phyloP scores from a whole-genome alignment of 768 basidiomycete genomes.

The Psilocybe cubensis region DNA sequence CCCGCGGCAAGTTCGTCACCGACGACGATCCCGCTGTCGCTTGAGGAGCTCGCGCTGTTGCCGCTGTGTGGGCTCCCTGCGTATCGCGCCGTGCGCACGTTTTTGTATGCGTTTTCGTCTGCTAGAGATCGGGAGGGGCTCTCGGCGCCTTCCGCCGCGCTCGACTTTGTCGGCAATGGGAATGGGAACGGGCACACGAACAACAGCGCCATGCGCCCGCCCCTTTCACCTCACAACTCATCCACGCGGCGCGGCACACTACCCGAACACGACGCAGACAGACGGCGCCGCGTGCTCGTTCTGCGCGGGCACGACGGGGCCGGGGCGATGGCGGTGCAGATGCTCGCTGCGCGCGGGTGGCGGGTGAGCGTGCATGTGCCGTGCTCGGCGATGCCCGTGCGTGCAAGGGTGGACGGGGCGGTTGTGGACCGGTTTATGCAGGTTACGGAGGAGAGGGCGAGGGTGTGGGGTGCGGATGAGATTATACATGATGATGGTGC shows the following conservation, averaged over 20 bases:
- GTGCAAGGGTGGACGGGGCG: slow-evolving; percentile 25
- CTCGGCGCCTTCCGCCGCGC: not conserved
- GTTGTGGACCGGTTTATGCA: slow-evolving; percentile 41
- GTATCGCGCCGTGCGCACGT: slow-evolving; percentile 78
- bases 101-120: slow-evolving; percentile 50
- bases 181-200: not conserved
- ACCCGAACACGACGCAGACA: slow-evolving; percentile 17
- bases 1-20: slow-evolving; percentile 23
- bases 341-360: slow-evolving; percentile 73
- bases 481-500: slow-evolving; percentile 64
- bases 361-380: slow-evolving; percentile 73
- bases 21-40: slow-evolving; percentile 35
- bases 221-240: not conserved
- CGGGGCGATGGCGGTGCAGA: slow-evolving; percentile 79
- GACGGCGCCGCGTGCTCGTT: slow-evolving; percentile 52
- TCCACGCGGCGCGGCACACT: not conserved
- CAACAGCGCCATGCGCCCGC: not conserved
- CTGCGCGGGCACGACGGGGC: slow-evolving; percentile 75
- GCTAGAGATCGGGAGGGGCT: slow-evolving; percentile 7
- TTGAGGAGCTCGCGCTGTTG: slow-evolving; percentile 81
- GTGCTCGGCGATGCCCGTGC: slow-evolving; percentile 29
- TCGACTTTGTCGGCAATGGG: slow-evolving; percentile 5
- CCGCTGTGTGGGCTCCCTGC: slow-evolving; percentile 83
- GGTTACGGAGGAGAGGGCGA: slow-evolving; percentile 54
- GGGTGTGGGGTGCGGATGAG: slow-evolving; percentile 77